Conservation (phyloP, 2,329 filamentous ascomycete species). For the Cladorrhinum sp. region DNA sequence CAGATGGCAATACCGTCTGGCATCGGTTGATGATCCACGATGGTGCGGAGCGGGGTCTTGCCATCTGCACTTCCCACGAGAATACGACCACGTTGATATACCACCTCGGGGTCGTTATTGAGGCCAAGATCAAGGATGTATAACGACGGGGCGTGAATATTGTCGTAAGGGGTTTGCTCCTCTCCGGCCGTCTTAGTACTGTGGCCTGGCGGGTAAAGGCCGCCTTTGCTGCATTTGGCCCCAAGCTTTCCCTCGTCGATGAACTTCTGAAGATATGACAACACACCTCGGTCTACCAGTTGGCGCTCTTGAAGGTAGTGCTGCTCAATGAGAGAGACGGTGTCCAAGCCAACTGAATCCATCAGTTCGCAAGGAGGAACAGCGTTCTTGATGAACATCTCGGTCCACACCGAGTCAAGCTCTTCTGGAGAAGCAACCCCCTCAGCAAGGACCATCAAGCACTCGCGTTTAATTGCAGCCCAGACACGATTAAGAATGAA, state of each 20-base stretch:
- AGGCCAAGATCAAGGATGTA: conserved; percentile 33
- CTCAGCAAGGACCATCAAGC: conserved; percentile 47
- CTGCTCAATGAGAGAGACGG: conserved; percentile 50
- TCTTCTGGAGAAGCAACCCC: conserved; percentile 47
- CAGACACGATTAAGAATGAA: conserved; percentile 57
- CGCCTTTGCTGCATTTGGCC: conserved; percentile 40
- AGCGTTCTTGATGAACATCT: conserved; percentile 36
- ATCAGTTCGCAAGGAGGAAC: conserved; percentile 39
- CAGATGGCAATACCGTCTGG: conserved; percentile 47
- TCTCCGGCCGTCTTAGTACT: conserved; percentile 15
- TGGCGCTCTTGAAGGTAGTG: conserved; percentile 51
- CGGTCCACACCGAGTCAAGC: conserved; percentile 46
- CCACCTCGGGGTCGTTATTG: conserved; percentile 16
- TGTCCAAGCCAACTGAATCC: conserved; percentile 52
- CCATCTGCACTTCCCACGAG: conserved; percentile 25
- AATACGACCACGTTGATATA: conserved; percentile 20
- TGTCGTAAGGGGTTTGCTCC: conserved; percentile 14
- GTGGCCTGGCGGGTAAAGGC: conserved; percentile 35
- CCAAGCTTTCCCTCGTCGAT: conserved; percentile 47
- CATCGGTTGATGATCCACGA: conserved; percentile 30
- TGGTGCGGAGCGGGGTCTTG: conserved; percentile 18
- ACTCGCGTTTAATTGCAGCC: conserved; percentile 55
- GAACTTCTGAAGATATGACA: conserved; percentile 46
- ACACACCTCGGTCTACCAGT: conserved; percentile 37
- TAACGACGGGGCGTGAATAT: conserved; percentile 18